Evolutionary conservation across 2,329 filamentous ascomycete genomes (phyloP).

Genomic region (Coleophoma cylindrospora): DNA sequence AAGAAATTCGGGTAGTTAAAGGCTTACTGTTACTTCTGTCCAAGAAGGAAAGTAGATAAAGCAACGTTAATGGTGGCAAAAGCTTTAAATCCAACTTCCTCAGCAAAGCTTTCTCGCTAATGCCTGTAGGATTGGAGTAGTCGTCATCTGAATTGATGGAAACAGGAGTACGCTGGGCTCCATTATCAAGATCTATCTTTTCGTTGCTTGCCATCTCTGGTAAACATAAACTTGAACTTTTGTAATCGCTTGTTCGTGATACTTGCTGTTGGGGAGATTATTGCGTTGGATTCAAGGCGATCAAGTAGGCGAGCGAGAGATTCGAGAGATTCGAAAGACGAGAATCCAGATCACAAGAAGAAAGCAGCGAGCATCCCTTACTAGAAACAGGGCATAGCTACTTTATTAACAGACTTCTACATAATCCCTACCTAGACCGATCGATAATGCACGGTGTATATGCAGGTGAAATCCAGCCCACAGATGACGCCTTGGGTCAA

Average conservation of each 20-base stretch:
- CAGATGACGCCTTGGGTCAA: background rate
- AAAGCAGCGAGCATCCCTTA: no score
- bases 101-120: conserved; percentile 53
- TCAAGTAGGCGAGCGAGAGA: no score
- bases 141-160: conserved; percentile 10
- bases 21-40: conserved; percentile 52
- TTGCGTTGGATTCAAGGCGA: no score
- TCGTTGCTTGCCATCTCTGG: background rate
- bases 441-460: no score
- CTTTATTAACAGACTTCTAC: no score
- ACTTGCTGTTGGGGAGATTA: no score
- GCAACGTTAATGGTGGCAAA: conserved; percentile 46
- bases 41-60: conserved; percentile 52
- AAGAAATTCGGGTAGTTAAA: background rate
- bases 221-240: background rate
- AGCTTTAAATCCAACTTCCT: conserved; percentile 49
- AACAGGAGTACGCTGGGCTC: background rate
- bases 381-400: no score
- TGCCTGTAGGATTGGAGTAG: conserved; percentile 14
- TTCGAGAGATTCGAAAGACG: no score
- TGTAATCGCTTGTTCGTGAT: no score
- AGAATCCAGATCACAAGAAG: no score
- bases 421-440: no score
- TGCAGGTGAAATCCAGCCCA: background rate
- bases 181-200: background rate